phyloP scores from a whole-genome alignment of 2,329 filamentous ascomycete species.

The Fusarium sp. region DNA sequence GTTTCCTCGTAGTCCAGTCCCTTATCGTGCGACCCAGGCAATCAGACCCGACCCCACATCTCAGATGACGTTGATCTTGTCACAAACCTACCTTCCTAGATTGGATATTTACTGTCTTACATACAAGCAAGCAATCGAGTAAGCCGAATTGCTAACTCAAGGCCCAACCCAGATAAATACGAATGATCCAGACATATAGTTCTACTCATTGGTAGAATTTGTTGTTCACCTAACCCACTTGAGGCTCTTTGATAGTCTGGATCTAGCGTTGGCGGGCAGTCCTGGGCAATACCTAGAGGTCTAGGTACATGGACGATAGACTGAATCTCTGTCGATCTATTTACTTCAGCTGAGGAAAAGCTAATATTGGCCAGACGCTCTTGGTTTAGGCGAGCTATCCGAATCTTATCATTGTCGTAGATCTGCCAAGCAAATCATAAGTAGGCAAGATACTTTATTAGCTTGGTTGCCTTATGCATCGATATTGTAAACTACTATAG shows the following conservation, averaged over 20 bases:
- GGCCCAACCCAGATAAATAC: not conserved
- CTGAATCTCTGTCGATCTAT: constrained; percentile 3
- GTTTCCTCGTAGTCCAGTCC: constrained; percentile 20
- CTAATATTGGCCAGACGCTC: constrained; percentile 4
- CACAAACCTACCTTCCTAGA: not conserved
- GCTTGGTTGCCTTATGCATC: too few relatives aligned
- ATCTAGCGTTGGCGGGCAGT: too few relatives aligned
- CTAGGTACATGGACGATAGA: too few relatives aligned
- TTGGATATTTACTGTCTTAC: not conserved
- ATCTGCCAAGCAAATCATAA: constrained; percentile 32
- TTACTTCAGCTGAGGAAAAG: constrained; percentile 14
- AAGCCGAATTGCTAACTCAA: too few relatives aligned
- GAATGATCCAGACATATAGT: not conserved
- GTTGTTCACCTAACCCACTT: not conserved
- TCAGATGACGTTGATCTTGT: constrained; percentile 37
- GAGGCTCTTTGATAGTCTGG: not conserved
- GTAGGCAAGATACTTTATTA: too few relatives aligned
- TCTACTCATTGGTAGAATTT: not conserved
- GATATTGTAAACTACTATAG: too few relatives aligned
- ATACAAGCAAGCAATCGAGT: not conserved
- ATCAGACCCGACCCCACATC: constrained; percentile 30
- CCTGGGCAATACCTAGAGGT: too few relatives aligned
- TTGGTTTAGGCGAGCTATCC: constrained; percentile 5
- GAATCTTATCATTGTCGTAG: constrained; percentile 10
- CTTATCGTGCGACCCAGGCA: constrained; percentile 25